Evolutionary conservation across 2,329 filamentous ascomycete species (phyloP).

Genomic region (Uncinocarpus reesii): DNA sequence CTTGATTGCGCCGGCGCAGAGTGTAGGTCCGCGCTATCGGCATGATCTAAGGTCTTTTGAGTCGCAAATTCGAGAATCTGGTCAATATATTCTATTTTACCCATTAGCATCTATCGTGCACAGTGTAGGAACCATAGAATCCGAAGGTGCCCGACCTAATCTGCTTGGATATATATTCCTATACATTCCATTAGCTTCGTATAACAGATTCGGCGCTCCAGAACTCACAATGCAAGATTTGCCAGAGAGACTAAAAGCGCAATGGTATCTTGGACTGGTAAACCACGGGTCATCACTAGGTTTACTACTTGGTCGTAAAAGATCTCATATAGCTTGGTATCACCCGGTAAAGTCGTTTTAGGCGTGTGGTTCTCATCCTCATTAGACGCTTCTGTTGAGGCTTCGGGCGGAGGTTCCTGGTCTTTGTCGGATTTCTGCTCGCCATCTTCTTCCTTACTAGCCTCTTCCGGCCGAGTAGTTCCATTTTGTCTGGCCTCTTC

Average conservation of each 20-base stretch:
- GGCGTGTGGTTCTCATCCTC: constrained; percentile 25
- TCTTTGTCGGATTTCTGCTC: constrained; percentile 1
- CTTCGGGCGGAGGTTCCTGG: constrained; percentile 2
- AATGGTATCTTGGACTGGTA: constrained; percentile 90
- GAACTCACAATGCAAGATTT: constrained; percentile 65
- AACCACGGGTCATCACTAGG: constrained; percentile 77
- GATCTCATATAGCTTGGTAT: constrained; percentile 87
- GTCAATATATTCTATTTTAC: constrained; percentile 67
- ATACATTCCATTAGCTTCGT: constrained; percentile 17
- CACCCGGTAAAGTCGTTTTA: constrained; percentile 40
- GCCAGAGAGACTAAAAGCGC: constrained; percentile 86
- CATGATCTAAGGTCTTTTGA: constrained; percentile 74
- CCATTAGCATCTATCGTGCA: constrained; percentile 10
- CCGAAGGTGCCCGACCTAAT: constrained; percentile 36
- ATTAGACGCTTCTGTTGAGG: constrained; percentile 21
- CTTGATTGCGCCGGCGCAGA: constrained; percentile 78
- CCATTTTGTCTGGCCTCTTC: constrained; percentile 25
- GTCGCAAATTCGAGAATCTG: constrained; percentile 84
- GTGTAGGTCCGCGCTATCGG: constrained; percentile 91
- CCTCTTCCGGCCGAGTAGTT: constrained; percentile 28
- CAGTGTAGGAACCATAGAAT: neutral
- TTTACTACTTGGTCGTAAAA: constrained; percentile 96
- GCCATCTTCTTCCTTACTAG: constrained; percentile 17
- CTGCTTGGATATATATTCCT: constrained; percentile 85
- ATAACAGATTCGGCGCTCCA: neutral